Percentiles rank a stretch among this genome's conserved stretches.
phyloP scores from a whole-genome alignment of 2,329 filamentous ascomycete genomes.

The Penicillium sp. region DNA sequence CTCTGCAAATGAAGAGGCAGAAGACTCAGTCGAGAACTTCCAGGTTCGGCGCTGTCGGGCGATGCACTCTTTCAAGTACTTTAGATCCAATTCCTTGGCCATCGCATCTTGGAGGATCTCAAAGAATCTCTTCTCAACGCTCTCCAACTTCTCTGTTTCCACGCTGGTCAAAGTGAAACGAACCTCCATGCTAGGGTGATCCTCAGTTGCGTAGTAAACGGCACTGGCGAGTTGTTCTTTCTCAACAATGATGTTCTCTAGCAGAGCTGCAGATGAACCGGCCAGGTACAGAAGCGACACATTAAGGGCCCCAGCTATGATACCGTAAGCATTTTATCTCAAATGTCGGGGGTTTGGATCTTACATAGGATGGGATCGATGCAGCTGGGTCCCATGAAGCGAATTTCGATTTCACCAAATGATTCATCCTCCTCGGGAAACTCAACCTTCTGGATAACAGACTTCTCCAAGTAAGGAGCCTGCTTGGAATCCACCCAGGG shows the following conservation, averaged over 20 bases:
- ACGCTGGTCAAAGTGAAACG: conserved; percentile 85
- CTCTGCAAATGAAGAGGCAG: conserved; percentile 75
- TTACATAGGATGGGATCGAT: conserved; percentile 62
- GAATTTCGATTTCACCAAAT: conserved; percentile 80
- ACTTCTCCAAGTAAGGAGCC: conserved; percentile 68
- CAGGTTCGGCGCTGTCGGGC: conserved; percentile 75
- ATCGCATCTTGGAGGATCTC: conserved; percentile 79
- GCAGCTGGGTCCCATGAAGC: conserved; percentile 82
- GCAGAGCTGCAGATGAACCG: conserved; percentile 85
- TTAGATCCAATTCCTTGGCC: conserved; percentile 76
- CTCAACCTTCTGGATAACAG: conserved; percentile 72
- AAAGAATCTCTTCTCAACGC: conserved; percentile 82
- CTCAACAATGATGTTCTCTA: conserved; percentile 91
- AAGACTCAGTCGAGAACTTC: conserved; percentile 79
- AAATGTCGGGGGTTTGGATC: conserved; percentile 14
- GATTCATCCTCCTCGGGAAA: conserved; percentile 98
- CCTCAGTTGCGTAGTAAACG: conserved; percentile 75
- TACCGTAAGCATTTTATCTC: conserved; percentile 18
- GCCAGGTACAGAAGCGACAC: conserved; percentile 82
- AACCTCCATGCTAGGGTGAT: conserved; percentile 76
- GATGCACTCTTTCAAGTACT: conserved; percentile 85
- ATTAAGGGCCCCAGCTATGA: conserved; percentile 65
- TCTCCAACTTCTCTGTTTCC: conserved; percentile 76
- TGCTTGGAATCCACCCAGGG: conserved; percentile 90
- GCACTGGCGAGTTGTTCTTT: conserved; percentile 88